Evolutionary conservation across 2,329 filamentous ascomycete genomes (phyloP).

Genomic region (Scytalidium sp.): DNA sequence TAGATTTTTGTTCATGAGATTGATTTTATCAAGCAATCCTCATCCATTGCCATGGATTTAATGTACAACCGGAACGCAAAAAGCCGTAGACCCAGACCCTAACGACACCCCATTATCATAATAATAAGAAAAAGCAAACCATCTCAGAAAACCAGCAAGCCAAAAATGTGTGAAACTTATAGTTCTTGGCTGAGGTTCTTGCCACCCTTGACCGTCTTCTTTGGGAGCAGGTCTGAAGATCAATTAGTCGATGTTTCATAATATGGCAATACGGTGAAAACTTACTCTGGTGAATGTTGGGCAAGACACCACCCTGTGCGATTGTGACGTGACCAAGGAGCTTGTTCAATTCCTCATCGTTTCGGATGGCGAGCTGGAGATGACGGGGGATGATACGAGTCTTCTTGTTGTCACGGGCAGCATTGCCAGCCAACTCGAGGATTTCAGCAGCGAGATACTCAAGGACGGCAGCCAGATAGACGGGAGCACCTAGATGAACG

Average conservation of each 20-base stretch:
- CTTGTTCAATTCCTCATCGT: conserved; percentile 99
- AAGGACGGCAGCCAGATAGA: conserved; percentile 95
- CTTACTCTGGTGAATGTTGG: conserved; percentile 97
- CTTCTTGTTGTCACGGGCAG: conserved; percentile 99
- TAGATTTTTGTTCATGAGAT: conserved; percentile 28
- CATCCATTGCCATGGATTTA: conserved; percentile 59
- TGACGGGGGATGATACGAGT: conserved; percentile 99
- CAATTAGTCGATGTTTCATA: conserved; percentile 19
- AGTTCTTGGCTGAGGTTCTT: conserved; percentile 94
- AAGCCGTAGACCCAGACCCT: conserved; percentile 75
- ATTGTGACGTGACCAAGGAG: conserved; percentile 94
- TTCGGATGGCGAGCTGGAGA: conserved; percentile 97
- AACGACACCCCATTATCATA: conserved; percentile 70
- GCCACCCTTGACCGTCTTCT: conserved; percentile 96
- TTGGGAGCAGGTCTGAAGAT: conserved; percentile 85
- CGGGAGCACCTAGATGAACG: conserved; percentile 65
- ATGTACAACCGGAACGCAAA: conserved; percentile 68
- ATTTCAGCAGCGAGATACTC: conserved; percentile 99
- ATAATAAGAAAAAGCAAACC: conserved; percentile 65
- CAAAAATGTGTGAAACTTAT: conserved; percentile 62
- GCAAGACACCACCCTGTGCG: conserved; percentile 93
- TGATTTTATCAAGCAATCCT: conserved; percentile 29
- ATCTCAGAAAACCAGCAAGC: conserved; percentile 50
- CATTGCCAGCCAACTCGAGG: conserved; percentile 97
- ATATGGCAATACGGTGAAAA: conserved; percentile 22